Evolutionary conservation across 2,329 filamentous ascomycete species (phyloP), one percentile per base, ranked within the genome.

Genomic region (Meredithiella fracta): DNA sequence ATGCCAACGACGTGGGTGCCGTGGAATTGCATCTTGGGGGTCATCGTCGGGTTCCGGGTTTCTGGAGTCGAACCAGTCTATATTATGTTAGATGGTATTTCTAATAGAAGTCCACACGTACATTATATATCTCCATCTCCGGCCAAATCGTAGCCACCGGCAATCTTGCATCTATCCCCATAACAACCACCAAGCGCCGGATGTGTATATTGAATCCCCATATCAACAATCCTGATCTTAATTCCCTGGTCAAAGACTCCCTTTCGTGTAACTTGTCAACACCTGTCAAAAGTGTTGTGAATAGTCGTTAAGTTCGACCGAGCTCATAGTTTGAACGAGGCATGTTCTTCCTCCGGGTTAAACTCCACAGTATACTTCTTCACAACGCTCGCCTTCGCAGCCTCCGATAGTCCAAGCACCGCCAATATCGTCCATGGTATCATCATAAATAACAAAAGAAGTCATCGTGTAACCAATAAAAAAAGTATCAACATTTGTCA

Each of bases 11-110:
- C 64, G 55, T 70, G 68, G 3, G 68, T 70, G 1, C 68, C 68
- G 38, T 70, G 68, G 0, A 66, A 47, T 47, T 64, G 66, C 55
- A 68, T 66, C 59, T 75, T 75, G 61, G 76, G 78, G 79, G 59
- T 78, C 73, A 1, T 53, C 53, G 22, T 61, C 57, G 14, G 60
- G 57, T 17, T 53, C 47, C 14, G 56, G 66, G 70, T 69, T 1
- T 62, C 66, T 59, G 69, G 70, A 34, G 20, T 58, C 51, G 1
- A 57, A 57, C 37, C 42, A 57, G 20, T 51, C 57, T 50, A 34
- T 22, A 34, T 34, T 6, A n/a, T 11, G 17, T 42, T n/a, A n/a
- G 38, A 7, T 4, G 37, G 26, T 9, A 25, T n/a, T n/a, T n/a
- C n/a, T n/a, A n/a, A n/a, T n/a, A n/a, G n/a, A n/a, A n/a, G n/a